Base-by-base conservation (phyloP, 139 green algal species). In the Penium margaritaceum region DNA sequence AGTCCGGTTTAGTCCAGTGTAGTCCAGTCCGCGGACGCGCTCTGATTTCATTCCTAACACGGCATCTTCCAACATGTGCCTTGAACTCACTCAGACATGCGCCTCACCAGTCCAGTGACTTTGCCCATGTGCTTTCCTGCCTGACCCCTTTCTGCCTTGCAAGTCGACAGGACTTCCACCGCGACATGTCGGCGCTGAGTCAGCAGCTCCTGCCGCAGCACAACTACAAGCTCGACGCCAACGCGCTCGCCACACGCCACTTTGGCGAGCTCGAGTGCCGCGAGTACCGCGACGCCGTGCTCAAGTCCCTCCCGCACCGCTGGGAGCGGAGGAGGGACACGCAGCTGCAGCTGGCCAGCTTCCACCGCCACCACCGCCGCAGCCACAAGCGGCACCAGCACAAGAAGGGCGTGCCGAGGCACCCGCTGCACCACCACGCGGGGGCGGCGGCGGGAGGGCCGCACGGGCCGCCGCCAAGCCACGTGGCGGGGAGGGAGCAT, bases 211-310 rank as follows among this genome's bases (percentile, higher is more conserved):
- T 83, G 21, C 86, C 89, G 1, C 92, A 96, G 84, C 85, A 96
- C 78, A 88, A 95, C 78, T 93, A 90, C 84, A 86, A 83, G 74
- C 83, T 93, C 38, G 78, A 88, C 63, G 87, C 90, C 5, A 63
- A 14, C 33, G 72, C 74, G 12, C 68, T 81, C 32, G n/a, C 30
- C 41, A 36, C 35, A 0, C 66, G 67, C 43, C 74, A 81, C 54
- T 78, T 60, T 21, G 74, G 74, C 30, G 74, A 81, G 67, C 43
- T 85, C 0, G 94, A 89, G n/a, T 97, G 93, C 82, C 80, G 90
- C 24, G 90, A 95, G 24, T 97, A 91, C 81, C 83, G 91, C 3
- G 81, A 91, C 62, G 88, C 86, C n/a, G 72, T 97, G 58, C 75
- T 95, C 75, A 62, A 81, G 2, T 24, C 29, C 51, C 80, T 97